These are phyloP conservation scores for Leptosphaerulina australis DNA, from an alignment of 2,329 filamentous ascomycete genomes.

Conservation along the genomic window DNA sequence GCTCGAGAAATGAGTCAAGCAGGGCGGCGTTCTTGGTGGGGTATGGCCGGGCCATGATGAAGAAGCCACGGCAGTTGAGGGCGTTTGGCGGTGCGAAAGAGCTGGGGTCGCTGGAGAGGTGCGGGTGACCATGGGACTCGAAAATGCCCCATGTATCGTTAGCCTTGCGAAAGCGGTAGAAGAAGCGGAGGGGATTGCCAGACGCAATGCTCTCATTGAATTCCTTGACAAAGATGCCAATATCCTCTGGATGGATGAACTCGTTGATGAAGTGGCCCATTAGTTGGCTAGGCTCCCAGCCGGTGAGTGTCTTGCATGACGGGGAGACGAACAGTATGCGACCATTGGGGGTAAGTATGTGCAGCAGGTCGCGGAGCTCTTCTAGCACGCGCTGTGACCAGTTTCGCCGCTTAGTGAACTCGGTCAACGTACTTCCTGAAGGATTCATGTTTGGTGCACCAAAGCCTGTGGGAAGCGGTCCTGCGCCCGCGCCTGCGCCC, in stretches of 20 bases:
- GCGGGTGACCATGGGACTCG: conserved; percentile 90
- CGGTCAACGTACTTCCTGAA: conserved; percentile 63
- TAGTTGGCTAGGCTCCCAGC: conserved; percentile 73
- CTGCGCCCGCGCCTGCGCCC: conserved; percentile 59
- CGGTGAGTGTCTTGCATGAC: conserved; percentile 74
- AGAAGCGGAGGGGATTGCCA: conserved; percentile 79
- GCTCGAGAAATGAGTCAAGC: conserved; percentile 90
- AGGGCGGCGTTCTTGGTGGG: conserved; percentile 85
- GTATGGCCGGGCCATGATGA: conserved; percentile 90
- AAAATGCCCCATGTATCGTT: conserved; percentile 80
- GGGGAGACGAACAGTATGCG: conserved; percentile 86
- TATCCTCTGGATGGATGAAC: conserved; percentile 85
- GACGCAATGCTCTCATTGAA: conserved; percentile 87
- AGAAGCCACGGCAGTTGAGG: conserved; percentile 81
- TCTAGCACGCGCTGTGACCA: conserved; percentile 91
- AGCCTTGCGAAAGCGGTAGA: conserved; percentile 80
- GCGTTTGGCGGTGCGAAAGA: conserved; percentile 65
- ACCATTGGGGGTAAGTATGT: conserved; percentile 85
- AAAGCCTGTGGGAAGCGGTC: conserved; percentile 62
- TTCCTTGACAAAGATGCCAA: conserved; percentile 80
- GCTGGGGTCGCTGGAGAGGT: conserved; percentile 74
- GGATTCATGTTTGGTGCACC: conserved; percentile 53
- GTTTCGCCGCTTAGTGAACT: conserved; percentile 71
- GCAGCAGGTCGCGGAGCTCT: conserved; percentile 85
- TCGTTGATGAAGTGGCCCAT: conserved; percentile 78